Evolutionary conservation across 176 grass and related monocot species (phyloP).

Genomic region (Tuctoria greenei): DNA sequence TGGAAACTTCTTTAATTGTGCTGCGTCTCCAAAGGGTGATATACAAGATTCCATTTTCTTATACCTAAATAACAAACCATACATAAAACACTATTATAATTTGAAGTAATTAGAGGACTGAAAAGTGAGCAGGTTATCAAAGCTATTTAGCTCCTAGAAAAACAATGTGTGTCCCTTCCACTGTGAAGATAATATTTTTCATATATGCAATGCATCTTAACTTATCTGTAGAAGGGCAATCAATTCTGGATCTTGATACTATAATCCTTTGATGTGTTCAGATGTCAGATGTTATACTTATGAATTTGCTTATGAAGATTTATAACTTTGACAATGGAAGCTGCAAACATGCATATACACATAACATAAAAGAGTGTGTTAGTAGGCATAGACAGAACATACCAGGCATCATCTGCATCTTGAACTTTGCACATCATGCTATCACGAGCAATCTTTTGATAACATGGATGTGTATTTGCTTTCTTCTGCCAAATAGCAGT

Average conservation of each 20-base stretch:
- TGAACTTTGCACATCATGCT: conserved; percentile 55
- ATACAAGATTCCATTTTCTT: conserved; percentile 82
- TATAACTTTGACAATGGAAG: conserved; percentile 15
- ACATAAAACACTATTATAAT: conserved; percentile 11
- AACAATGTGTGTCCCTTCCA: neutral
- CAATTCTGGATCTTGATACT: neutral
- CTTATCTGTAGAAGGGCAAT: neutral
- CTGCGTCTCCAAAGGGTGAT: conserved; percentile 44
- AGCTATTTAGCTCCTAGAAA: neutral
- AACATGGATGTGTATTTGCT: conserved; percentile 49
- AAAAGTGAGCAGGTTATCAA: conserved; percentile 17
- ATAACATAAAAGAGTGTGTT: neutral
- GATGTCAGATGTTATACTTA: neutral
- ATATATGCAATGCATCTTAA: neutral
- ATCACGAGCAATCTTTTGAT: conserved; percentile 36
- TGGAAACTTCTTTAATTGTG: conserved; percentile 61
- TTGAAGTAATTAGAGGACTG: neutral
- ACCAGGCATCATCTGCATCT: conserved; percentile 77
- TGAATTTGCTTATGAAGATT: neutral
- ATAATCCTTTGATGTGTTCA: neutral
- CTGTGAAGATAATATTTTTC: neutral
- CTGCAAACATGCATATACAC: conserved; percentile 1
- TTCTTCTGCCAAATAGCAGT: conserved; percentile 77
- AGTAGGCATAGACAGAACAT: conserved; percentile 41
- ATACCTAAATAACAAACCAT: conserved; percentile 55